Evolutionary conservation across 305 asterid genomes (phyloP).

Genomic region (Ruellia speciosa): DNA sequence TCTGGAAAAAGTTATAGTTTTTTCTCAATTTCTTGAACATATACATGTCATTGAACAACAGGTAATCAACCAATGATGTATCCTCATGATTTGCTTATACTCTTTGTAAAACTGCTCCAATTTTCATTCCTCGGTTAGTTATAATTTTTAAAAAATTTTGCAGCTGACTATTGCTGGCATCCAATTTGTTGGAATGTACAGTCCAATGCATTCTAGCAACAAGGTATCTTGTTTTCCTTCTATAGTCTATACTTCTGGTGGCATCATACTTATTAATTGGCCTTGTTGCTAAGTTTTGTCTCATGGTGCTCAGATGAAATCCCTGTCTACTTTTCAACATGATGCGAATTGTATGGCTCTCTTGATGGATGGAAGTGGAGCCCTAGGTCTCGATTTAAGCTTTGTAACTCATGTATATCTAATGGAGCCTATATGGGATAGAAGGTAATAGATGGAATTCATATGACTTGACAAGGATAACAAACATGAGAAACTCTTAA

Average conservation of each 20-base stretch:
- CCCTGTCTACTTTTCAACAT: slow-evolving; percentile 74
- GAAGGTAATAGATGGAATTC: slow-evolving; percentile 49
- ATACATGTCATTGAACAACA: slow-evolving; percentile 88
- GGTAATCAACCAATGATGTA: slow-evolving; percentile 36
- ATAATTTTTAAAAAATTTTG: slow-evolving; percentile 20
- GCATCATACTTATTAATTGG: slow-evolving; percentile 12
- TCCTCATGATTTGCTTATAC: too few species aligned
- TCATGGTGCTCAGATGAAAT: slow-evolving; percentile 54
- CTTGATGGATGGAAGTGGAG: slow-evolving; percentile 98
- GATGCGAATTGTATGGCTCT: slow-evolving; percentile 89
- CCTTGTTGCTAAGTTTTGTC: slow-evolving; percentile 25
- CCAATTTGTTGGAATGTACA: slow-evolving; percentile 76
- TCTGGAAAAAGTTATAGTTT: slow-evolving; percentile 76
- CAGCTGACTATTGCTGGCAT: slow-evolving; percentile 73
- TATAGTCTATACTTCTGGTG: slow-evolving; percentile 8
- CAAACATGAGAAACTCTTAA: background rate
- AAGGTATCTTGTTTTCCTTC: slow-evolving; percentile 41
- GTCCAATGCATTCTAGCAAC: slow-evolving; percentile 75
- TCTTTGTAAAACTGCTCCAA: too few species aligned
- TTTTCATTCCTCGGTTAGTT: slow-evolving; percentile 23
- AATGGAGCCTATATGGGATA: slow-evolving; percentile 99
- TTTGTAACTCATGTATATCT: slow-evolving; percentile 88
- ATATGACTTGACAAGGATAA: slow-evolving; percentile 9
- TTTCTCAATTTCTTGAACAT: slow-evolving; percentile 97
- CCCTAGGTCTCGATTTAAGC: slow-evolving; percentile 96